phyloP scores from a whole-genome alignment of 345 rosid species.

The Rhodomyrtus tomentosa region DNA sequence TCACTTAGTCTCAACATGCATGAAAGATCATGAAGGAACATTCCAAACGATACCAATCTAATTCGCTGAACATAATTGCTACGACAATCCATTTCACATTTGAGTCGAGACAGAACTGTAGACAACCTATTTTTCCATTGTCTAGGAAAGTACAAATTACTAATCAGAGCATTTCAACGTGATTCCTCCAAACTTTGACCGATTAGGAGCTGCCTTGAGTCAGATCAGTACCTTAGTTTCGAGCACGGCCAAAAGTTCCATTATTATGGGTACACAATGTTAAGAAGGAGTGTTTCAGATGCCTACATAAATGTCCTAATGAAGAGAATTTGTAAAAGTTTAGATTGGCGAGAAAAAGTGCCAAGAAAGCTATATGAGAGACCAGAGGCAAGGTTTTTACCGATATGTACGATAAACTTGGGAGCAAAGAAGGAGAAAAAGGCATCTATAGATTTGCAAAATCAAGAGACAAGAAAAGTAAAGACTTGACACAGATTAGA shows the following conservation, averaged over 20 bases:
- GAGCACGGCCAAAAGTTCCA: background rate
- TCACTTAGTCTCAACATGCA: background rate
- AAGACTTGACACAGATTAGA: no score
- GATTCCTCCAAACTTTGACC: background rate
- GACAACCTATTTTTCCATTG: background rate
- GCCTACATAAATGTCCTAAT: no score
- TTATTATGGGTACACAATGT: background rate
- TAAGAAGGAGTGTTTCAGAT: no score
- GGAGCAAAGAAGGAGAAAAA: no score
- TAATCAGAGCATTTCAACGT: background rate
- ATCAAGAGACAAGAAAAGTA: no score
- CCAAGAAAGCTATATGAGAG: no score
- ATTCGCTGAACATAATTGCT: background rate
- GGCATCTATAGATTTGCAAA: no score
- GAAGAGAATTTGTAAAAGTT: no score
- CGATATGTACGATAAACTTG: no score
- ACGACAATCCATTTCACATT: background rate
- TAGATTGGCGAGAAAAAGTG: no score
- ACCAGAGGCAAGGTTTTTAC: no score
- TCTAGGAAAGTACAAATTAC: background rate
- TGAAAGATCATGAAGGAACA: background rate
- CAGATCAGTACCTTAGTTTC: background rate
- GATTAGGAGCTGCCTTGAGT: background rate
- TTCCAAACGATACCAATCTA: background rate
- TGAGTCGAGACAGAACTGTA: background rate